Conservation (phyloP, 257 asterid genomes). For the Nicotiana sylvestris region DNA sequence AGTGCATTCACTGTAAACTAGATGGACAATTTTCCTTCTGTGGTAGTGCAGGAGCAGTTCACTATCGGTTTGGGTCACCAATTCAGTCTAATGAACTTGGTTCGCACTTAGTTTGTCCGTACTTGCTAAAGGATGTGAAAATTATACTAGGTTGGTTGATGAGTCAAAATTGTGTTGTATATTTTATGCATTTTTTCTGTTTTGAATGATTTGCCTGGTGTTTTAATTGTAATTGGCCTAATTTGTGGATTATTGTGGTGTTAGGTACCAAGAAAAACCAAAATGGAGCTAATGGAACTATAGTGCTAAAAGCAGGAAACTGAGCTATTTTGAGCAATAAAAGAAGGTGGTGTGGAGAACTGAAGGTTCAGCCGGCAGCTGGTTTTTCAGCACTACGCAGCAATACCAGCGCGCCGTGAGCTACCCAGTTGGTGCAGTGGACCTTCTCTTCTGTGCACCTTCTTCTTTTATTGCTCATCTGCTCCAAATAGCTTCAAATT, state of each 20-base stretch:
- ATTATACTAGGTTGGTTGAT: not conserved
- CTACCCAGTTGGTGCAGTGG: not conserved
- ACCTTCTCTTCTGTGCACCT: not conserved
- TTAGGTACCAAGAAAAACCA: not conserved
- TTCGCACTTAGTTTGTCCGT: not conserved
- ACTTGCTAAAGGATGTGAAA: not conserved
- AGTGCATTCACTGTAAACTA: not conserved
- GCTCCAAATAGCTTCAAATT: not conserved
- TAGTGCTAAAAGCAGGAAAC: not conserved
- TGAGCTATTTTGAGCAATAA: not conserved
- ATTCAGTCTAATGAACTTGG: not conserved
- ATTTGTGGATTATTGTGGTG: not conserved
- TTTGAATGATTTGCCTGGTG: not conserved
- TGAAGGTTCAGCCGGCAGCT: not conserved
- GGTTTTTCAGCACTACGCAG: not conserved
- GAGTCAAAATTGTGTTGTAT: not conserved
- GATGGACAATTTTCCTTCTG: not conserved
- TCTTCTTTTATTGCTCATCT: not conserved
- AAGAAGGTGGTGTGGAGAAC: not conserved
- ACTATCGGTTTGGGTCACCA: not conserved
- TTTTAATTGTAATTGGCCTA: not conserved
- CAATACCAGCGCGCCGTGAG: not conserved
- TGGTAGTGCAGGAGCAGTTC: not conserved
- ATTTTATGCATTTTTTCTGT: not conserved
- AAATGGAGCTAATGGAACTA: not conserved